These are phyloP conservation scores for Pestalotiopsis sp. DNA, from an alignment of 2,329 filamentous ascomycete genomes.

Conservation along the genomic window DNA sequence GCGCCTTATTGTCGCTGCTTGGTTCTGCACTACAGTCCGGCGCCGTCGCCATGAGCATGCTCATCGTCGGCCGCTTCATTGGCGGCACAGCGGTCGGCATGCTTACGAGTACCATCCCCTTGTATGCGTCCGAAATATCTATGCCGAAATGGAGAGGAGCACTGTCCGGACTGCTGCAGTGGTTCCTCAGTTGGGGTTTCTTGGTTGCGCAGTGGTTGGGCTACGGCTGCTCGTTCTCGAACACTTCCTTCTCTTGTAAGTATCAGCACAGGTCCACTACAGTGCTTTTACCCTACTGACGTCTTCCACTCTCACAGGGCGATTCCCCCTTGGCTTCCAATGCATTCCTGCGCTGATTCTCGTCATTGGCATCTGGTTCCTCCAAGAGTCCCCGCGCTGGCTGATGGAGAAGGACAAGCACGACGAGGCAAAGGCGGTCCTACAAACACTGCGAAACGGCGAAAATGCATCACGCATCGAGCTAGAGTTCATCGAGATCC, in stretches of 20 bases:
- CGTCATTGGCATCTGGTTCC: not conserved
- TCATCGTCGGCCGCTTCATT: not conserved
- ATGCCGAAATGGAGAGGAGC: constrained; percentile 4
- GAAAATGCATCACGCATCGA: constrained; percentile 36
- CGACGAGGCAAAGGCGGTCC: constrained; percentile 48
- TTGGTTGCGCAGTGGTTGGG: constrained; percentile 1
- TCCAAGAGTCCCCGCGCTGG: constrained; percentile 33
- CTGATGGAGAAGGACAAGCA: constrained; percentile 53
- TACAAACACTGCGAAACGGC: constrained; percentile 34
- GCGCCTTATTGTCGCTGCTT: not conserved
- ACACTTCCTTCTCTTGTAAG: constrained; percentile 3
- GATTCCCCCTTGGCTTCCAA: constrained; percentile 1
- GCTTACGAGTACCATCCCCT: constrained; percentile 1
- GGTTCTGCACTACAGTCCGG: constrained; percentile 1
- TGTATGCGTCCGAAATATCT: constrained; percentile 5
- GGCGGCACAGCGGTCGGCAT: not conserved
- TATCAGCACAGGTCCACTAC: not conserved
- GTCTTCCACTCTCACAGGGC: not conserved
- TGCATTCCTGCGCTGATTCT: not conserved
- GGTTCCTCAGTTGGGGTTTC: constrained; percentile 10
- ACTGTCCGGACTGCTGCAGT: not conserved
- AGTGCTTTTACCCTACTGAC: not conserved
- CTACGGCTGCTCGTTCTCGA: constrained; percentile 6
- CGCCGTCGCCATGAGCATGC: not conserved
- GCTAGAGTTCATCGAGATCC: constrained; percentile 42